Evolutionary conservation across 352 stramenopile species (phyloP).

Genomic region (Phytopythium mirpurense): DNA sequence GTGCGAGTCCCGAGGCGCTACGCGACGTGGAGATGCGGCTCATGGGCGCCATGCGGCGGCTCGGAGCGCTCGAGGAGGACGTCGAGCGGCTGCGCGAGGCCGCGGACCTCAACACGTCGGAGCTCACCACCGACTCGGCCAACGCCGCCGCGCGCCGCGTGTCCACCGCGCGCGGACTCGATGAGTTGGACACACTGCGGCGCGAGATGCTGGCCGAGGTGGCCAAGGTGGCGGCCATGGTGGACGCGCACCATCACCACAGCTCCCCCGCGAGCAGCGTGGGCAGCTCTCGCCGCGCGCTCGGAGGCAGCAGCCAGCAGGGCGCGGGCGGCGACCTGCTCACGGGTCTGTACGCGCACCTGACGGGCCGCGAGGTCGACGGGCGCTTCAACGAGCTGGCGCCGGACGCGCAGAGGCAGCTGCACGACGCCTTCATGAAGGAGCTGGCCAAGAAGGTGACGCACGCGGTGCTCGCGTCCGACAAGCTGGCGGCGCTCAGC

Average conservation of each 20-base stretch:
- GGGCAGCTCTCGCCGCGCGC: neutral
- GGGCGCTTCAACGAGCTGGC: constrained; percentile 32
- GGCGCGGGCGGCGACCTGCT: constrained; percentile 33
- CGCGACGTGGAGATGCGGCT: constrained; percentile 56
- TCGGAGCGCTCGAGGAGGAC: constrained; percentile 56
- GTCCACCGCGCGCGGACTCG: constrained; percentile 1
- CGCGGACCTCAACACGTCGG: constrained; percentile 17
- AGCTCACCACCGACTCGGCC: constrained; percentile 4
- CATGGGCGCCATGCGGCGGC: constrained; percentile 45
- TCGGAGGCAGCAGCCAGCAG: constrained; percentile 6
- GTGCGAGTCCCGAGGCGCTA: constrained; percentile 20
- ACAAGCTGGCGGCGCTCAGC: constrained; percentile 23
- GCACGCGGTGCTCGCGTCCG: constrained; percentile 36
- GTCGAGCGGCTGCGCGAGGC: constrained; percentile 48
- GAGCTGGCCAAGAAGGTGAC: constrained; percentile 81
- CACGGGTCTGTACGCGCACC: constrained; percentile 51
- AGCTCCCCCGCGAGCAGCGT: constrained; percentile 2
- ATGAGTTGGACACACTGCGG: constrained; percentile 42
- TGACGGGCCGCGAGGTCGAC: constrained; percentile 48
- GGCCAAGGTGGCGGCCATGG: constrained; percentile 26
- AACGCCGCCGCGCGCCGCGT: neutral
- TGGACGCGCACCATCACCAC: constrained; percentile 9
- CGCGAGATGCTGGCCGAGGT: constrained; percentile 53
- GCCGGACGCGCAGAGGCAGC: constrained; percentile 43
- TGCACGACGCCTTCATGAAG: constrained; percentile 69